A percentile compares a stretch with the other conserved stretches of the same genome.
Conservation (phyloP, 768 basidiomycete species). For the Pholiota microspora region DNA sequence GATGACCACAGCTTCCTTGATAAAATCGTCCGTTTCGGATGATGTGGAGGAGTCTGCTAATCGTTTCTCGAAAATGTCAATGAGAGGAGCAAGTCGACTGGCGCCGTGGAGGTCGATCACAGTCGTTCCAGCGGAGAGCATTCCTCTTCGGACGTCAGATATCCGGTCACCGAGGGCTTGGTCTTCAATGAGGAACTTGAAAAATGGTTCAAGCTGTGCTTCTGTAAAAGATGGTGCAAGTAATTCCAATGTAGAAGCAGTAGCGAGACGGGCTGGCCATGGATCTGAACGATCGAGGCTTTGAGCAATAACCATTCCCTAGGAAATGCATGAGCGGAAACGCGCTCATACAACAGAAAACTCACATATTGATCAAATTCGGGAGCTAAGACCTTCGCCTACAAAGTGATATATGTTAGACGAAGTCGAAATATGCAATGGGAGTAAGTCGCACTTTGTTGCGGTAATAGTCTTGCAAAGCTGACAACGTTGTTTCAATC, state of each 20-base stretch:
- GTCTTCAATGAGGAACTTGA: constrained; percentile 82
- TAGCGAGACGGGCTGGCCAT: constrained; percentile 79
- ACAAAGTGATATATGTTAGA: constrained; percentile 1
- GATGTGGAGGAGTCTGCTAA: constrained; percentile 54
- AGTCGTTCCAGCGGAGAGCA: constrained; percentile 82
- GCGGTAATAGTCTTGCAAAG: constrained; percentile 71
- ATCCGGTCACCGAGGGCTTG: constrained; percentile 86
- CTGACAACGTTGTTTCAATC: constrained; percentile 42
- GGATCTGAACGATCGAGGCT: constrained; percentile 89
- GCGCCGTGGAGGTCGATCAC: constrained; percentile 85
- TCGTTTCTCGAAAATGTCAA: constrained; percentile 79
- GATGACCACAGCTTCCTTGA: constrained; percentile 94
- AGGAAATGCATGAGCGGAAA: constrained; percentile 7
- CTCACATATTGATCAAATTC: constrained; percentile 92
- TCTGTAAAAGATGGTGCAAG: constrained; percentile 66
- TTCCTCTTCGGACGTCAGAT: constrained; percentile 77
- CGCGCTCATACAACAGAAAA: constrained; percentile 6
- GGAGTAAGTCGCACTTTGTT: constrained; percentile 59
- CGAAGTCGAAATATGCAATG: neutral
- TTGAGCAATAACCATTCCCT: constrained; percentile 93
- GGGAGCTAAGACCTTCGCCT: constrained; percentile 85
- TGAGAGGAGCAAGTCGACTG: constrained; percentile 65
- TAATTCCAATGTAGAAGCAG: constrained; percentile 63
- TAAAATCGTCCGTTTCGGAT: constrained; percentile 77
- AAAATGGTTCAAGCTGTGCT: constrained; percentile 66